Evolutionary conservation across 805 yeast genomes (phyloP), one percentile per base, ranked within the genome.

Genomic region (Blastobotrys robertii): DNA sequence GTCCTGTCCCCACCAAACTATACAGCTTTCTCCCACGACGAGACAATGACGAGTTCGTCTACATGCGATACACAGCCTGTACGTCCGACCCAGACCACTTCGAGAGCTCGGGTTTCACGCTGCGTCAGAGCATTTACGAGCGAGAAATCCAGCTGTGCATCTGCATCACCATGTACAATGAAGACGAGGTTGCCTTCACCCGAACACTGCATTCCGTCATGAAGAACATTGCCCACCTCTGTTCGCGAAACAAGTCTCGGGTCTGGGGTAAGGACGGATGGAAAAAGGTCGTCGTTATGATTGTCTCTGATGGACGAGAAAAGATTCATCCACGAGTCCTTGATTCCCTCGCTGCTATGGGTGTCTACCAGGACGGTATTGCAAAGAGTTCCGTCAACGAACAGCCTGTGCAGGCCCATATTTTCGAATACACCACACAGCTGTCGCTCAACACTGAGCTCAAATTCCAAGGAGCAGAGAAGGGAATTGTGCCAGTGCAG

Each of bases 221-320:
- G 84, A 83, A 79, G 55, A 92, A 94, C 62, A 76, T 92, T 45
- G 84, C 95, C 2, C 92, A 87, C 56, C 68, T 92, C 41, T 77
- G 95, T 58, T 76, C 81, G 11, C 77, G 98, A 61, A 72, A 74
- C 43, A 82, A 79, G 59, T 83, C 95, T 33, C 70, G 82, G 40
- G 81, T 84, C 12, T 92, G 99, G 99, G 97, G 98, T 3, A 79
- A 80, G 51, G 94, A 88, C 46, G 83, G 95, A 19, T 92, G 99
- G 99, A 87, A 92, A 58, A 92, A 90, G 63, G 81, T 92, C 14
- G 96, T 90, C 42, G 96, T 92, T 10, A 70, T 84, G 44, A 81
- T 92, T 53, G 84, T 92, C 15, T 78, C 95, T 38, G 99, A 92
- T 66, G 99, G 99, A 54, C 79, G 99, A 64, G 77, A 82, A 45